phyloP scores from a whole-genome alignment of 2,329 filamentous ascomycete genomes.

The Penicillium sp. region DNA sequence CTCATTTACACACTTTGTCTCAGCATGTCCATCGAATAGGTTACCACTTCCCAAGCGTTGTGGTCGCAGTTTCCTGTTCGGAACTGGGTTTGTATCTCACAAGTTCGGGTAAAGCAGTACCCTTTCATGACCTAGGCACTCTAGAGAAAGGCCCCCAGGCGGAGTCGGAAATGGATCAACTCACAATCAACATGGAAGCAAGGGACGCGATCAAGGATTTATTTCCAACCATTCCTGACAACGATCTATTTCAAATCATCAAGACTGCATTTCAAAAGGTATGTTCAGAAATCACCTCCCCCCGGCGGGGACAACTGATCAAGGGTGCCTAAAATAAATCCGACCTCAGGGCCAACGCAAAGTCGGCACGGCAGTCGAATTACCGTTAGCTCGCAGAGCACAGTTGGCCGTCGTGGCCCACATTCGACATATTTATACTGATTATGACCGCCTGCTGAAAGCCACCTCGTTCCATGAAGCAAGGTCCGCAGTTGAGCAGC shows the following conservation, averaged over 20 bases:
- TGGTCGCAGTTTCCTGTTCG: slow-evolving; percentile 53
- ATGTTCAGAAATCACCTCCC: slow-evolving; percentile 15
- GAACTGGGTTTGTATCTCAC: slow-evolving; percentile 44
- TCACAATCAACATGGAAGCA: slow-evolving; percentile 52
- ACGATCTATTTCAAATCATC: slow-evolving; percentile 54
- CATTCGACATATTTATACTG: slow-evolving; percentile 57
- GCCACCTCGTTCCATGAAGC: slow-evolving; percentile 51
- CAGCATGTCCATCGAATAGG: slow-evolving; percentile 58
- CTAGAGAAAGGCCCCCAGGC: slow-evolving; percentile 21
- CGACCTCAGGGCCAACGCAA: slow-evolving; percentile 47
- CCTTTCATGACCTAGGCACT: slow-evolving; percentile 28
- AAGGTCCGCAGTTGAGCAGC: slow-evolving; percentile 50
- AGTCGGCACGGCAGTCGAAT: slow-evolving; percentile 52
- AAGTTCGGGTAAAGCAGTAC: slow-evolving; percentile 44
- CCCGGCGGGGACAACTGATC: slow-evolving; percentile 1
- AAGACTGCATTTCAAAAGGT: slow-evolving; percentile 57
- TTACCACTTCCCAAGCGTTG: slow-evolving; percentile 57
- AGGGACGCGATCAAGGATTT: slow-evolving; percentile 55
- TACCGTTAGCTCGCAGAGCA: slow-evolving; percentile 52
- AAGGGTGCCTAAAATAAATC: slow-evolving; percentile 16
- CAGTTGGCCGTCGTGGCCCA: slow-evolving; percentile 58
- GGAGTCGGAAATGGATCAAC: slow-evolving; percentile 35
- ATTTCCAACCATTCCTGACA: slow-evolving; percentile 57
- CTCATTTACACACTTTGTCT: slow-evolving; percentile 48
- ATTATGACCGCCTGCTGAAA: slow-evolving; percentile 56